Evolutionary conservation across 768 basidiomycete genomes (phyloP).

Genomic region (Calocera viscosa): DNA sequence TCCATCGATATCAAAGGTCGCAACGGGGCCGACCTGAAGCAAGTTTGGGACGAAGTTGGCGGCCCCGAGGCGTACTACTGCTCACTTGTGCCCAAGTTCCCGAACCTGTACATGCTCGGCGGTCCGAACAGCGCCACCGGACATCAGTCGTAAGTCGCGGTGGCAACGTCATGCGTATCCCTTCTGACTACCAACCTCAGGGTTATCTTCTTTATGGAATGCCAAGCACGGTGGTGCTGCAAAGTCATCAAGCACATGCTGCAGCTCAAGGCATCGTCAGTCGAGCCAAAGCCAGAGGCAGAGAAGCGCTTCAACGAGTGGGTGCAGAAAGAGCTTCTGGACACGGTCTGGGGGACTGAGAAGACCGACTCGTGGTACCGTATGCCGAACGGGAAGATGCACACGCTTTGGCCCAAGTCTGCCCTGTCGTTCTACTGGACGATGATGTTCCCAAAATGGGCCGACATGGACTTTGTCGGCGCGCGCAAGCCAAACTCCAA

Average conservation of each 20-base stretch:
- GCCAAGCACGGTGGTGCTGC: conserved; percentile 5
- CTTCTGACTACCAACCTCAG: conserved; percentile 12
- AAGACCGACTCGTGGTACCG: neutral
- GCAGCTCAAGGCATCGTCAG: conserved; percentile 8
- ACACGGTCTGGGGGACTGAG: neutral
- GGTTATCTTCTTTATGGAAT: conserved; percentile 6
- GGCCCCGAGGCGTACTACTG: conserved; percentile 15
- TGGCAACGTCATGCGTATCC: conserved; percentile 17
- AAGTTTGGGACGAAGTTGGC: conserved; percentile 15
- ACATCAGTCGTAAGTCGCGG: conserved; percentile 14
- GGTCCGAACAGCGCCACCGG: conserved; percentile 21
- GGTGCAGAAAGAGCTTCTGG: conserved; percentile 11
- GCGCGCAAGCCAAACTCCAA: neutral
- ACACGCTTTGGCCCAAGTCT: neutral
- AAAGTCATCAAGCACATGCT: conserved; percentile 17
- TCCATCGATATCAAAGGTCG: conserved; percentile 18
- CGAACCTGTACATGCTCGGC: conserved; percentile 18
- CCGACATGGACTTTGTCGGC: neutral
- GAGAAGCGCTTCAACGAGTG: conserved; percentile 11
- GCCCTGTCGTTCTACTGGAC: neutral
- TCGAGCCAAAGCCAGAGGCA: conserved; percentile 18
- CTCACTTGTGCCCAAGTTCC: conserved; percentile 12
- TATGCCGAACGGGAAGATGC: neutral
- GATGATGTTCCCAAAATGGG: neutral
- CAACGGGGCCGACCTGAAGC: conserved; percentile 16